These are phyloP conservation scores for Durio zibethinus DNA, from an alignment of 345 rosid species.

Conservation along the genomic window DNA sequence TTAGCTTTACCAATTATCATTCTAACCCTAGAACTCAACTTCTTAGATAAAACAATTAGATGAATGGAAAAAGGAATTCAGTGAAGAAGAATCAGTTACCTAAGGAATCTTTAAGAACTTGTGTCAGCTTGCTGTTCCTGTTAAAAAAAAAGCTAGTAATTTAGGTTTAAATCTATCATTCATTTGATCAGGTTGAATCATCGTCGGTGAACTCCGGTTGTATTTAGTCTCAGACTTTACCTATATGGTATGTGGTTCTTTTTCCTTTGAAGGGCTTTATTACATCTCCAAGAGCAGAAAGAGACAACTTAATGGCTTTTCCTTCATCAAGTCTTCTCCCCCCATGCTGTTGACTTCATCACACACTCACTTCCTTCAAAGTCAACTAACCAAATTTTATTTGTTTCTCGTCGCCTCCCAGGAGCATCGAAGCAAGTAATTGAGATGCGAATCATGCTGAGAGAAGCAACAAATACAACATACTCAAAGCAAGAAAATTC, in stretches of 20 bases:
- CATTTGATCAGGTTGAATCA: background rate
- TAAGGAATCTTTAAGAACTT: constrained; percentile 74
- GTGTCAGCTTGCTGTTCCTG: constrained; percentile 92
- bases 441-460: constrained; percentile 68
- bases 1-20: background rate
- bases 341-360: constrained; percentile 72
- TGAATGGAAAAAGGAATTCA: background rate
- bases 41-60: background rate
- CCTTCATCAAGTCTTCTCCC: constrained; percentile 91
- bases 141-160: constrained; percentile 1
- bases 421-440: constrained; percentile 51
- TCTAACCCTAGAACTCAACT: background rate
- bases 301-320: constrained; percentile 80
- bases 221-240: constrained; percentile 30
- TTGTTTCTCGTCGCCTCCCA: constrained; percentile 61
- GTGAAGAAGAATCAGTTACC: constrained; percentile 39
- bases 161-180: constrained; percentile 4
- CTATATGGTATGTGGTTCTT: constrained; percentile 70
- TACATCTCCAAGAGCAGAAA: constrained; percentile 83
- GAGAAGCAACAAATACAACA: background rate
- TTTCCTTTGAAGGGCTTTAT: constrained; percentile 68
- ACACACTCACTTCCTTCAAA: constrained; percentile 91
- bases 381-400: constrained; percentile 74
- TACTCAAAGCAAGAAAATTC: background rate
- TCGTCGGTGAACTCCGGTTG: background rate